Percentiles rank a stretch among this genome's conserved stretches.
Conservation (phyloP, 495 filamentous ascomycete species). For the Rusavskia elegans region DNA sequence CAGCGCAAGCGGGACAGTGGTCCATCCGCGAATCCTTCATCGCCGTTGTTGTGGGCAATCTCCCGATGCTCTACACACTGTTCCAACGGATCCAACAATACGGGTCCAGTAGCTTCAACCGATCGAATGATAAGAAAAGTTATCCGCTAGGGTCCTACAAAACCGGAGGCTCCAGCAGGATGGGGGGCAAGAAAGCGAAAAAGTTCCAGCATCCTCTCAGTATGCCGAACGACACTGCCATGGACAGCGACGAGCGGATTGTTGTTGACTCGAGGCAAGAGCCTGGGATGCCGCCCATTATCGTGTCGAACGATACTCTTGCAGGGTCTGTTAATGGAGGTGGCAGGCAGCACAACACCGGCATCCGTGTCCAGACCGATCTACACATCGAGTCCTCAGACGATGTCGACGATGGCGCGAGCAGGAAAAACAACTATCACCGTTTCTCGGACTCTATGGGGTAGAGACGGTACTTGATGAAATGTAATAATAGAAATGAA, state of each 20-base stretch:
- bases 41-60: slow-evolving; percentile 40
- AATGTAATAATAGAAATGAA: not conserved
- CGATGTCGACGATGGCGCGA: not conserved
- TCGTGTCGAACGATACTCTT: not conserved
- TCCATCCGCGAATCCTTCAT: slow-evolving; percentile 49
- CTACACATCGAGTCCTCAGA: not conserved
- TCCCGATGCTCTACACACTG: slow-evolving; percentile 44
- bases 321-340: not conserved
- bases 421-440: not conserved
- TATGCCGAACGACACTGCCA: slow-evolving; percentile 22
- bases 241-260: slow-evolving; percentile 26
- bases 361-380: not conserved
- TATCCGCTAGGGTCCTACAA: slow-evolving; percentile 12
- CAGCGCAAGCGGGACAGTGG: slow-evolving; percentile 42
- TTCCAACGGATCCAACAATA: slow-evolving; percentile 22
- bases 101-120: slow-evolving; percentile 9
- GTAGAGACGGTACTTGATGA: not conserved
- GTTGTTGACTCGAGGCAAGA: slow-evolving; percentile 15
- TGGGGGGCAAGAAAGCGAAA: slow-evolving; percentile 10
- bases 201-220: slow-evolving; percentile 26
- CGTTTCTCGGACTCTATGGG: not conserved
- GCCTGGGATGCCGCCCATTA: not conserved
- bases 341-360: not conserved
- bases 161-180: slow-evolving; percentile 5
- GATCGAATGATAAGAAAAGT: slow-evolving; percentile 1